Evolutionary conservation across 495 filamentous ascomycete genomes (phyloP).

Genomic region (Penicillium lagena): DNA sequence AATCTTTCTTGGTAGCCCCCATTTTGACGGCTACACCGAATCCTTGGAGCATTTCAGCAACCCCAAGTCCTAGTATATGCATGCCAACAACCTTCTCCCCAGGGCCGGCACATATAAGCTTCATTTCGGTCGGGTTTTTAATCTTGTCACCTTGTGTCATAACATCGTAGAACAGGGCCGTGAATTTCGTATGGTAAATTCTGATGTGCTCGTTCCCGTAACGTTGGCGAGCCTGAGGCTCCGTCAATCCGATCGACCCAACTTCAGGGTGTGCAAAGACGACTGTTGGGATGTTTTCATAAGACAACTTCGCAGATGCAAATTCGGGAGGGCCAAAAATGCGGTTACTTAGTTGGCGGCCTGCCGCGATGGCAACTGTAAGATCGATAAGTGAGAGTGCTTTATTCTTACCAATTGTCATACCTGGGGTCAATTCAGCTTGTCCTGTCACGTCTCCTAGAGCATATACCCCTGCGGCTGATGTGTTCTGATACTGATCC

Average conservation of each 20-base stretch:
- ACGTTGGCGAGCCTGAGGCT: conserved; percentile 46
- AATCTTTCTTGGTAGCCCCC: conserved; percentile 93
- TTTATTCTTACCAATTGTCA: neutral
- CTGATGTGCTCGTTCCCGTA: conserved; percentile 53
- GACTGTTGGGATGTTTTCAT: conserved; percentile 54
- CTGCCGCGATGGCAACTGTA: conserved; percentile 53
- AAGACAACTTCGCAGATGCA: conserved; percentile 43
- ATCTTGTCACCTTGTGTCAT: conserved; percentile 47
- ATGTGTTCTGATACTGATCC: conserved; percentile 56
- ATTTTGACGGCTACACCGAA: conserved; percentile 97
- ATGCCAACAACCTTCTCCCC: conserved; percentile 57
- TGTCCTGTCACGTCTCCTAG: conserved; percentile 56
- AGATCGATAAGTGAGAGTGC: neutral
- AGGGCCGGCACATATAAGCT: conserved; percentile 49
- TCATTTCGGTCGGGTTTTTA: conserved; percentile 54
- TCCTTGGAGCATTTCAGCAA: conserved; percentile 84
- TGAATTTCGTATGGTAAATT: conserved; percentile 51
- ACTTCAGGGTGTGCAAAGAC: conserved; percentile 57
- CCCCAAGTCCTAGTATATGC: conserved; percentile 50
- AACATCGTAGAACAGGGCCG: conserved; percentile 50
- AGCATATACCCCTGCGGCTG: conserved; percentile 47
- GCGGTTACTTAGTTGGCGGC: conserved; percentile 50
- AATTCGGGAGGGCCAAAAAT: conserved; percentile 49
- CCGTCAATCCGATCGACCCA: conserved; percentile 51
- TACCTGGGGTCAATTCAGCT: conserved; percentile 53